phyloP scores from a whole-genome alignment of 192 early-diverging fungal species.

The Geranomyces variabilis region DNA sequence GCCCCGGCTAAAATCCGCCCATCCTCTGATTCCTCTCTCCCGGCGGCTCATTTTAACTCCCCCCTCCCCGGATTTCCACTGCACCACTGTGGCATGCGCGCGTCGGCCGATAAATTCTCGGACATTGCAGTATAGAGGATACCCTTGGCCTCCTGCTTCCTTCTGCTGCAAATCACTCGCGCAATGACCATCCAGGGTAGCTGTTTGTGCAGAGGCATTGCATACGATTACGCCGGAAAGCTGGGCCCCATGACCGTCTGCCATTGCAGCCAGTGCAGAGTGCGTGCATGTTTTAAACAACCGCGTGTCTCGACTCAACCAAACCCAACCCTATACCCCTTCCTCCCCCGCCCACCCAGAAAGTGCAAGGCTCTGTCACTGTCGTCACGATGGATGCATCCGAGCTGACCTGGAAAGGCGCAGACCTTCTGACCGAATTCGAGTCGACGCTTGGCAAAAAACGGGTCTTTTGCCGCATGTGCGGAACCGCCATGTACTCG shows the following conservation, averaged over 20 bases:
- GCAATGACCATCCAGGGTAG: background rate
- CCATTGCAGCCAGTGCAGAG: slow-evolving; percentile 3
- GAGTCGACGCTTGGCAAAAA: background rate
- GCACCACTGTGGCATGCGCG: too few species aligned
- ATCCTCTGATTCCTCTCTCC: too few species aligned
- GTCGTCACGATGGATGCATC: background rate
- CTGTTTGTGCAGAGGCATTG: background rate
- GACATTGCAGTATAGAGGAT: too few species aligned
- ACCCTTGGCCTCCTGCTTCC: too few species aligned
- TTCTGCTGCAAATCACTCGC: too few species aligned
- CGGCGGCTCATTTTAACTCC: too few species aligned
- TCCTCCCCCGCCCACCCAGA: background rate
- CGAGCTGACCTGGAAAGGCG: background rate
- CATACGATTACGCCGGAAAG: background rate
- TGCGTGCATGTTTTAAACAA: too few species aligned
- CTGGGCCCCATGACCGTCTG: slow-evolving; percentile 5
- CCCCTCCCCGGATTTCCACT: too few species aligned
- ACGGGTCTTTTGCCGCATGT: background rate
- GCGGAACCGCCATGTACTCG: slow-evolving; percentile 1
- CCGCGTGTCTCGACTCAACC: background rate
- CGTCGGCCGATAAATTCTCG: too few species aligned
- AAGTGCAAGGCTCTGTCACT: background rate
- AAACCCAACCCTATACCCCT: background rate
- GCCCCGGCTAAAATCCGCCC: too few species aligned
- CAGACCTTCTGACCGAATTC: background rate